These are phyloP conservation scores for Phylloporus scabripes DNA, from an alignment of 768 basidiomycete genomes.

Conservation along the genomic window DNA sequence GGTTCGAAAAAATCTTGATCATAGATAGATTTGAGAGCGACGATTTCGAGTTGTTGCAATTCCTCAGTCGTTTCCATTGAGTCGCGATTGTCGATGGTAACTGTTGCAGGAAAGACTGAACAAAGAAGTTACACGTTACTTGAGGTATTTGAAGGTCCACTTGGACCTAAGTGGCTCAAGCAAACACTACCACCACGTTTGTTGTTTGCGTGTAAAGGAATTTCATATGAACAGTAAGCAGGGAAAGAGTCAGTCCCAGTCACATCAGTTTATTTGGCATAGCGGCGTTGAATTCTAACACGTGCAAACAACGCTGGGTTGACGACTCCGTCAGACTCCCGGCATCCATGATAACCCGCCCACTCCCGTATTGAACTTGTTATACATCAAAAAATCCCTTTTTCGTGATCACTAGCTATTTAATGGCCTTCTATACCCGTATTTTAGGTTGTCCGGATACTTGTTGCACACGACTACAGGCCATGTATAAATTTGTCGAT, in stretches of 20 bases:
- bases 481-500: too few relatives aligned
- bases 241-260: slow-evolving; percentile 7
- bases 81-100: neutral
- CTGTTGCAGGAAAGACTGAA: slow-evolving; percentile 16
- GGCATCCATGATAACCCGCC: too few relatives aligned
- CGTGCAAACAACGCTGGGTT: slow-evolving; percentile 12
- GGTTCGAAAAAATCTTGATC: slow-evolving; percentile 69
- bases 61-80: slow-evolving; percentile 72
- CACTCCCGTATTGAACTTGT: too few relatives aligned
- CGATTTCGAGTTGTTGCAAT: slow-evolving; percentile 64
- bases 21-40: slow-evolving; percentile 75
- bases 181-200: slow-evolving; percentile 51
- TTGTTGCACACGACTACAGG: too few relatives aligned
- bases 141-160: slow-evolving; percentile 57
- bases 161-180: slow-evolving; percentile 74
- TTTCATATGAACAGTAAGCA: slow-evolving; percentile 1
- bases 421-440: too few relatives aligned
- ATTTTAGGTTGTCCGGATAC: too few relatives aligned
- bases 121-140: slow-evolving; percentile 35
- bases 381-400: too few relatives aligned
- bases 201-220: too few relatives aligned
- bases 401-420: too few relatives aligned
- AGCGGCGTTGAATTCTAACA: slow-evolving; percentile 14
- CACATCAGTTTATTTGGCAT: slow-evolving; percentile 10
- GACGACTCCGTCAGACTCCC: too few relatives aligned